Conservation (phyloP, 495 filamentous ascomycete genomes). For the Podospora pseudocomata region DNA sequence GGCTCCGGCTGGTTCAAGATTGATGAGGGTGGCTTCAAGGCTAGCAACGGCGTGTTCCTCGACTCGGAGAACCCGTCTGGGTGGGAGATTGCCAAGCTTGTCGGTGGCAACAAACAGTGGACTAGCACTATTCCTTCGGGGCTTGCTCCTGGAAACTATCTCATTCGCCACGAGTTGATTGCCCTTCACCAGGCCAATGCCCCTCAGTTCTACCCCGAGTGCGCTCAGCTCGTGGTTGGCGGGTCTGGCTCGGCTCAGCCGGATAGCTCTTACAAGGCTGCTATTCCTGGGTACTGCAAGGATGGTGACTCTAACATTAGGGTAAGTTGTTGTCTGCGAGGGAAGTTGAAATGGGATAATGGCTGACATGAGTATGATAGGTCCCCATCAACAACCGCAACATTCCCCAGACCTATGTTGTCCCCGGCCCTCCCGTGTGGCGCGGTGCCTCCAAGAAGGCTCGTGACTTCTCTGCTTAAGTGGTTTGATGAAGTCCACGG, state of each 20-base stretch:
- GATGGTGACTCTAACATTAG: slow-evolving; percentile 51
- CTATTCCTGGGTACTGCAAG: slow-evolving; percentile 51
- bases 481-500: neutral
- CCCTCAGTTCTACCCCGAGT: slow-evolving; percentile 61
- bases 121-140: slow-evolving; percentile 48
- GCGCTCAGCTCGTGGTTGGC: slow-evolving; percentile 52
- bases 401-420: slow-evolving; percentile 26
- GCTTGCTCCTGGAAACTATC: slow-evolving; percentile 54
- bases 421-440: slow-evolving; percentile 32
- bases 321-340: slow-evolving; percentile 26
- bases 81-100: slow-evolving; percentile 36
- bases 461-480: slow-evolving; percentile 3
- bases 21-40: slow-evolving; percentile 50
- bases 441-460: slow-evolving; percentile 16
- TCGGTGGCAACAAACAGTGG: slow-evolving; percentile 50
- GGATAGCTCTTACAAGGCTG: slow-evolving; percentile 39
- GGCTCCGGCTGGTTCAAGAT: slow-evolving; percentile 58
- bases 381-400: slow-evolving; percentile 29
- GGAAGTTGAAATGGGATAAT: neutral
- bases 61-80: slow-evolving; percentile 30
- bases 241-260: slow-evolving; percentile 48
- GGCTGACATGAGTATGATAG: slow-evolving; percentile 11
- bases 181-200: slow-evolving; percentile 58
- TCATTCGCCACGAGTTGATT: slow-evolving; percentile 57
- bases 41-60: slow-evolving; percentile 31